Conservation (phyloP, 208 protist genomes). For the Strigomonas culicis region DNA sequence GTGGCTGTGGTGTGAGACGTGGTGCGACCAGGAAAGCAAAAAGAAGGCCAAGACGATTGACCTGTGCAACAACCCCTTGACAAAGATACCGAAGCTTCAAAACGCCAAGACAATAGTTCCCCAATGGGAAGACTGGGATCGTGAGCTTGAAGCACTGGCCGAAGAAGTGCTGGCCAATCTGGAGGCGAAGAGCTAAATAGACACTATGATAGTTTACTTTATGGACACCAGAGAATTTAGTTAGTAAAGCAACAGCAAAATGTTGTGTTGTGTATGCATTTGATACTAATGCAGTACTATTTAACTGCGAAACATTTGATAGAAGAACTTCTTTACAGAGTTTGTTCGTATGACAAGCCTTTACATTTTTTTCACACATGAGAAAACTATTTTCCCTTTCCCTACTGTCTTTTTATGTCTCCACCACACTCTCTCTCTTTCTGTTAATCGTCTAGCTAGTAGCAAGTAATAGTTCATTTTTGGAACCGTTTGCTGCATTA, state of each 20-base stretch:
- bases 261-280: too few relatives aligned
- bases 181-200: background rate
- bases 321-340: too few relatives aligned
- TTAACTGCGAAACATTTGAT: too few relatives aligned
- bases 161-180: background rate
- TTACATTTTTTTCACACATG: background rate
- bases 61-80: constrained; percentile 97
- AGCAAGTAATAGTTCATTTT: too few relatives aligned
- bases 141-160: constrained; percentile 50
- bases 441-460: background rate
- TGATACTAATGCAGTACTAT: too few relatives aligned
- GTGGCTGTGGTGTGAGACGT: constrained; percentile 99
- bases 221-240: too few relatives aligned
- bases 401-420: constrained; percentile 1
- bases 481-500: too few relatives aligned
- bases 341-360: too few relatives aligned
- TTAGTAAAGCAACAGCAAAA: too few relatives aligned
- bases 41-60: constrained; percentile 96
- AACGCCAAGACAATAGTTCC: constrained; percentile 90
- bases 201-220: too few relatives aligned
- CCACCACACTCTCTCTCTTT: background rate
- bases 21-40: constrained; percentile 94
- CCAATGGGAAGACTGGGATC: constrained; percentile 88
- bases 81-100: constrained; percentile 95
- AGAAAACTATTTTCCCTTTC: background rate